Evolutionary conservation across 306 rosid genomes (phyloP), one percentile per base, ranked within the genome.

Genomic region (Potentilla sterilis): DNA sequence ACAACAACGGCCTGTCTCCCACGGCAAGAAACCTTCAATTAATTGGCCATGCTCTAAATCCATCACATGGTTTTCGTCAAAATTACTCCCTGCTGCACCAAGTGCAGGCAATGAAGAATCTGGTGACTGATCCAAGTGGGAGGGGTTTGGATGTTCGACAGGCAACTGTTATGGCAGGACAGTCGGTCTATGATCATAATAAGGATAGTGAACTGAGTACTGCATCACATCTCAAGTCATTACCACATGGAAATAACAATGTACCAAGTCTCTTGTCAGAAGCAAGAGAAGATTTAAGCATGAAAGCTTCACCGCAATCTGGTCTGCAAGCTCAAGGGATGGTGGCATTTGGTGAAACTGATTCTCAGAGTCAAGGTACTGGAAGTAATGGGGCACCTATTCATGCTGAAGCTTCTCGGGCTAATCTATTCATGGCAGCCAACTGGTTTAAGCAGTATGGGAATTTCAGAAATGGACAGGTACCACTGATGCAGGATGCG

Each of bases 361-460:
- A 79, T 69, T 58, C 82, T 58, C 74, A 35, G 75, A 82, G 76
- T 77, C 86, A 80, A 71, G 61, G 67, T 70, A 54, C 64, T 74
- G 72, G 82, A 61, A 79, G 52, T 48, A 76, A 66, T 83, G 67
- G 52, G 74, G 75, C 49, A 67, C 66, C 72, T 28, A 66, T 40
- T 75, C 59, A 69, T 46, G 79, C 38, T 6, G 87, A 79, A 83
- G 70, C 74, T 76, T 69, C 84, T 66, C 74, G 34, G 74, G 63
- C 52, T 46, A 81, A 77, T 74, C 32, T 76, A 34, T 48, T n/a
- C 11, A 61, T 66, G 72, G 85, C 66, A 64, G 69, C 88, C 28
- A 74, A 82, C 68, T 84, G 81, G 90, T 82, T 77, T 65, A 82
- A 87, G 70, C 88, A 76, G 67, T 67, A 67, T 12, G 79, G 55